Evolutionary conservation across 176 grass and related monocot species (phyloP), one percentile per base, ranked within the genome.

Genomic region (bread wheat (Triticum aestivum)): DNA sequence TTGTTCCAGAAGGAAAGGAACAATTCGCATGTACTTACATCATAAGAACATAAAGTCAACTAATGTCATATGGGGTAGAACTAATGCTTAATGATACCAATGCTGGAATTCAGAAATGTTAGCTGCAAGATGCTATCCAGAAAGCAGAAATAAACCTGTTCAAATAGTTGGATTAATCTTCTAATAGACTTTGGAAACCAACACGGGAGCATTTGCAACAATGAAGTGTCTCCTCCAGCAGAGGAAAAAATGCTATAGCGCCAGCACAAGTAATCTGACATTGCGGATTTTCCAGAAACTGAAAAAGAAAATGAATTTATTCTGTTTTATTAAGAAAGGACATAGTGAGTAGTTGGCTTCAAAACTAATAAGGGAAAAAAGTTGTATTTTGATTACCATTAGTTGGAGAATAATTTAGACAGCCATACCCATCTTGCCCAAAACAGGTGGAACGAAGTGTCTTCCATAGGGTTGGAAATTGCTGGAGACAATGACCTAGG

Each of bases 161-260:
- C 90, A 87, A 92, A 94, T 81, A 93, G 79, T 87, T 95, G 93
- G 82, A 95, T 87, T 85, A 95, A 93, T 91, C 92, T 95, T 92
- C 91, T 92, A 84, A 92, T 78, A 63, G 96, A 92, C 81, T 92
- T 92, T 26, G 96, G 90, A 29, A 95, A 89, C 82, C 89, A 91
- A 39, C 66, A 85, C 73, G 91, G 96, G 78, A 95, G 88, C 89
- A 98, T 98, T 89, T 98, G 93, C 72, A 94, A 66, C 72, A 98
- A 86, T 15, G 96, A 94, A 86, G 90, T 88, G 82, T 98, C 96
- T 88, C 96, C 88, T 77, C 90, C 93, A 86, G 93, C 71, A 77
- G 93, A 98, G 58, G 89, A 90, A 83, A 98, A 98, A 78, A 91
- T 85, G 81, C 82, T 88, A 86, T 81, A 89, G 71, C 96, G 91